phyloP scores from a whole-genome alignment of 1,284 basidiomycete genomes.

The Phlebopus sp. region DNA sequence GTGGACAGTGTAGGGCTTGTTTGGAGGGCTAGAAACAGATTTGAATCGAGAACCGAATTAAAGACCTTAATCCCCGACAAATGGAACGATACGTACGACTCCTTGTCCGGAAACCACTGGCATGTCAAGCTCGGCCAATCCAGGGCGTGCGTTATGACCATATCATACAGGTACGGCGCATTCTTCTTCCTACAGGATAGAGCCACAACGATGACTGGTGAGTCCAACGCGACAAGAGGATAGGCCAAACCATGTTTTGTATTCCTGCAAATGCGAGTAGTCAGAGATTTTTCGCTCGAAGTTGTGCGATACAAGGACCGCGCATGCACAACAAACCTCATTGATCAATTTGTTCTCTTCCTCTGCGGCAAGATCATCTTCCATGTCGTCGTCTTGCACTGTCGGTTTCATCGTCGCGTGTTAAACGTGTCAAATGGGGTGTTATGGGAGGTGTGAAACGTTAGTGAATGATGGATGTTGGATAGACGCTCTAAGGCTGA shows the following conservation, averaged over 20 bases:
- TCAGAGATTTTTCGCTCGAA: conserved; percentile 10
- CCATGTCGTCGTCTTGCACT: conserved; percentile 63
- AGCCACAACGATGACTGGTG: conserved; percentile 10
- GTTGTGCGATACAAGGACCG: neutral
- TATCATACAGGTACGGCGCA: conserved; percentile 95
- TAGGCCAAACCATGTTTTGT: conserved; percentile 69
- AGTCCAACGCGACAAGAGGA: neutral
- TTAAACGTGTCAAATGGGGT: neutral
- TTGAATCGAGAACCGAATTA: neutral
- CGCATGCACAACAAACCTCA: conserved; percentile 68
- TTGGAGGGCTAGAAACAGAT: conserved; percentile 61
- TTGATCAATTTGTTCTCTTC: conserved; percentile 92
- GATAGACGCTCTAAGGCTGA: neutral
- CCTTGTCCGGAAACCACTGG: conserved; percentile 99
- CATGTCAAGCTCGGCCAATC: conserved; percentile 98
- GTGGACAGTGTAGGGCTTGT: conserved; percentile 91
- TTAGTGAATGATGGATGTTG: neutral
- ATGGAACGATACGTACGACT: conserved; percentile 62
- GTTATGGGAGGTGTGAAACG: too few relatives aligned
- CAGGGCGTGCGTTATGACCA: conserved; percentile 95
- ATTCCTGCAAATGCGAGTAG: conserved; percentile 51
- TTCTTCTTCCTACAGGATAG: conserved; percentile 83
- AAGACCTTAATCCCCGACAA: neutral
- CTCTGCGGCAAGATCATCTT: conserved; percentile 78
- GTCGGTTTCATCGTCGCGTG: conserved; percentile 53